Conservation (phyloP, 2,329 filamentous ascomycete species). For the Cladorrhinum sp. region DNA sequence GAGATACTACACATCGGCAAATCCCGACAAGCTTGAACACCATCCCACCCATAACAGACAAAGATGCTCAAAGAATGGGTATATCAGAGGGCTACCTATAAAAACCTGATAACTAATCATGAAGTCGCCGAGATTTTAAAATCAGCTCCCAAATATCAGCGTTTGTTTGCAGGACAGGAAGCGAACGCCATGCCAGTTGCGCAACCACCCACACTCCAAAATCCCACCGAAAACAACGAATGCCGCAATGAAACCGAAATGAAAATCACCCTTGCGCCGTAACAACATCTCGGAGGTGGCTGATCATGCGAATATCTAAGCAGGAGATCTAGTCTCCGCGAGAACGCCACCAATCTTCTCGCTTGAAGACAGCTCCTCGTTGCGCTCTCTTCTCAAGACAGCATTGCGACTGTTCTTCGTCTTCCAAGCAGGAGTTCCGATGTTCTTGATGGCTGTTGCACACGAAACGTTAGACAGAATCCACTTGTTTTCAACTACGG, state of each 20-base stretch:
- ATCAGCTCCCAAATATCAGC: not conserved
- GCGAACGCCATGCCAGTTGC: not conserved
- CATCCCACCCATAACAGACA: not conserved
- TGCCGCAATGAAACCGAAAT: not conserved
- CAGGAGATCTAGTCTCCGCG: constrained; percentile 20
- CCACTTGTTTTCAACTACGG: too few species aligned
- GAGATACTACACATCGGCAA: not conserved
- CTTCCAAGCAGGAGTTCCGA: constrained; percentile 44
- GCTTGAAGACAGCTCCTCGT: constrained; percentile 32
- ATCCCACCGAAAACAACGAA: not conserved
- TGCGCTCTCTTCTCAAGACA: constrained; percentile 34
- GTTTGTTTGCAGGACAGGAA: not conserved
- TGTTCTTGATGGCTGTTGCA: constrained; percentile 34
- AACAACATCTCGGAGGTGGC: not conserved
- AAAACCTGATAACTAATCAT: not conserved
- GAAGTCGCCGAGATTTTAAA: not conserved
- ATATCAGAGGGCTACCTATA: not conserved
- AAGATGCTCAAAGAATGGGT: not conserved
- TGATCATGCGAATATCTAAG: not conserved
- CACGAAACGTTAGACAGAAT: too few species aligned
- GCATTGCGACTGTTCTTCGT: constrained; percentile 37
- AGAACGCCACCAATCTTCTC: constrained; percentile 33
- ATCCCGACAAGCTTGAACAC: not conserved
- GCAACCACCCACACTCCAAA: not conserved
- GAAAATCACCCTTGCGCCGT: not conserved